Evolutionary conservation across 176 grass and related monocot species (phyloP).

Genomic region (Musa itinerans): DNA sequence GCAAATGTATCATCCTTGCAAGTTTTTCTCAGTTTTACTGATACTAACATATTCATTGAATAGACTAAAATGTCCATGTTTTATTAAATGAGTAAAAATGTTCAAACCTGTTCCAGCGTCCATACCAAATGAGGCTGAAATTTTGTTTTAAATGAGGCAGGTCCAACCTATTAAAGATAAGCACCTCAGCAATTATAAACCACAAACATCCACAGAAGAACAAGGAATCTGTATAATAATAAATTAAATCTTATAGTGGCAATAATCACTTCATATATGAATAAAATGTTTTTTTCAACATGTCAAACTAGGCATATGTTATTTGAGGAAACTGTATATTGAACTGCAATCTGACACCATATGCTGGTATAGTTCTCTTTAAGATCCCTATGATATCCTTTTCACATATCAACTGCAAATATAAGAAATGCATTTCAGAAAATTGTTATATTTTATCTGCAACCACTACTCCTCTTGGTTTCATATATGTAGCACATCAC

Average conservation of each 20-base stretch:
- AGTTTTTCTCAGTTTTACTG: too few relatives aligned
- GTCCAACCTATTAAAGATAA: slow-evolving; percentile 27
- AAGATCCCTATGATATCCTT: not conserved
- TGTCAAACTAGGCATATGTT: too few relatives aligned
- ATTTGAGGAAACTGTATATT: too few relatives aligned
- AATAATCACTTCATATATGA: not conserved
- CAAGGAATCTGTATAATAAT: too few relatives aligned
- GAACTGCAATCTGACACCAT: too few relatives aligned
- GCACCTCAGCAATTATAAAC: not conserved
- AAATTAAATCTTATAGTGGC: not conserved
- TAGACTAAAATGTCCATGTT: not conserved
- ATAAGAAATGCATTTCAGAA: not conserved
- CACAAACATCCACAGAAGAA: not conserved
- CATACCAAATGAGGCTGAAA: slow-evolving; percentile 70
- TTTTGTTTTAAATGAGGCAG: slow-evolving; percentile 53
- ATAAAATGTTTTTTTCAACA: too few relatives aligned
- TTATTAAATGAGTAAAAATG: slow-evolving; percentile 2
- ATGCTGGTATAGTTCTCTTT: not conserved
- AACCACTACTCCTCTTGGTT: not conserved
- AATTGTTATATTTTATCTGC: too few relatives aligned
- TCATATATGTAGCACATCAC: not conserved
- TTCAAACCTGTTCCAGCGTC: slow-evolving; percentile 52
- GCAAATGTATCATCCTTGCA: too few relatives aligned
- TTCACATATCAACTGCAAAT: not conserved
- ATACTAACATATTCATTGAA: not conserved